A percentile compares a stretch with the other conserved stretches of the same genome.
Conservation (phyloP, 2,329 filamentous ascomycete genomes). For the Cladosporium halotolerans region DNA sequence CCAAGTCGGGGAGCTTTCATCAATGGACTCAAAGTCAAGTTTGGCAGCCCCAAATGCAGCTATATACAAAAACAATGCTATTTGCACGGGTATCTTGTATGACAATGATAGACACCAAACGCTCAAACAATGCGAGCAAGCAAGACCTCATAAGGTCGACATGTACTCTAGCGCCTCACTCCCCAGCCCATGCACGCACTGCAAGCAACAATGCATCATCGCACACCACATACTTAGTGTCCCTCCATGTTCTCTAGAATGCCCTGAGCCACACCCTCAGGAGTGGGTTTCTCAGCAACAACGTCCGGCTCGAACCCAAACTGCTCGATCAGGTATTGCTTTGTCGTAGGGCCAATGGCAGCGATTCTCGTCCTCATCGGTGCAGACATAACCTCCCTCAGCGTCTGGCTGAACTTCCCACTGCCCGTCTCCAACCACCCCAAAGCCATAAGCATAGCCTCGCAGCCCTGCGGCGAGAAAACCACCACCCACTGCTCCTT, state of each 20-base stretch:
- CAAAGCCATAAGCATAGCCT: conserved; percentile 52
- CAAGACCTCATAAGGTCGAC: not conserved
- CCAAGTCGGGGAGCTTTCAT: too few species aligned
- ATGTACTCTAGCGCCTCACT: not conserved
- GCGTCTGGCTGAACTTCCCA: conserved; percentile 35
- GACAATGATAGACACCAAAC: not conserved
- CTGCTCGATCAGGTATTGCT: conserved; percentile 59
- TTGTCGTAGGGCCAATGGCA: conserved; percentile 90
- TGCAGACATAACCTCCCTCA: conserved; percentile 81
- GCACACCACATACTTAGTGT: not conserved
- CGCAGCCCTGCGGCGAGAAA: conserved; percentile 57
- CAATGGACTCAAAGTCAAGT: too few species aligned
- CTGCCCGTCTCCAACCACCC: conserved; percentile 38
- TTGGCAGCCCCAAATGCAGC: too few species aligned
- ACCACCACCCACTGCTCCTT: conserved; percentile 65
- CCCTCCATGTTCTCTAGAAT: conserved; percentile 2
- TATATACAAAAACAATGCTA: not conserved
- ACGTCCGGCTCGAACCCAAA: conserved; percentile 68
- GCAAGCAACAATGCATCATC: not conserved
- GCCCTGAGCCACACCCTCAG: conserved; percentile 52
- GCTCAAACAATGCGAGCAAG: not conserved
- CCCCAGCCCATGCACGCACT: not conserved
- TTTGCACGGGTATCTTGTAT: conserved; percentile 4
- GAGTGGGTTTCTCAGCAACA: conserved; percentile 76
- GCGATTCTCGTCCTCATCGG: conserved; percentile 78